A percentile compares a stretch with the other conserved stretches of the same genome.
phyloP scores from a whole-genome alignment of 1,139 yeast genomes.

The Waltiozyma sp. region DNA sequence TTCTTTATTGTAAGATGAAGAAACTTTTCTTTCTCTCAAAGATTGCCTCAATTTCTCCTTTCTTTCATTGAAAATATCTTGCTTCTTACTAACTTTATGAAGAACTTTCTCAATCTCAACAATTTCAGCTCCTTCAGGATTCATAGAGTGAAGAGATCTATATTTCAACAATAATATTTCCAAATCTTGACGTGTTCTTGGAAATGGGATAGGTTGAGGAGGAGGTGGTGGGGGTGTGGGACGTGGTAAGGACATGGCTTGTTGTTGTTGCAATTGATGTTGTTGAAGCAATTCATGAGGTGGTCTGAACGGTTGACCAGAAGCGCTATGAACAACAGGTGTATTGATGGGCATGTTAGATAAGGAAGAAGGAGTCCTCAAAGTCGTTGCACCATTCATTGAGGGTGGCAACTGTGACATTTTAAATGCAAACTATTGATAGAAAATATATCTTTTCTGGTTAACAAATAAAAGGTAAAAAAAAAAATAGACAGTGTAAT shows the following conservation, averaged over 20 bases:
- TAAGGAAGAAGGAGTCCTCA: too few species aligned
- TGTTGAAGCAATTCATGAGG: too few species aligned
- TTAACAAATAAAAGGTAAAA: too few species aligned
- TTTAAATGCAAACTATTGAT: too few species aligned
- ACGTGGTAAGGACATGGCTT: not conserved
- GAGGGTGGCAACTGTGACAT: too few species aligned
- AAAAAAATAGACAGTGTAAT: too few species aligned
- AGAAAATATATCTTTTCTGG: too few species aligned
- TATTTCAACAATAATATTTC: conserved; percentile 14
- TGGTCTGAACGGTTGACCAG: too few species aligned
- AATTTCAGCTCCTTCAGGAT: conserved; percentile 11
- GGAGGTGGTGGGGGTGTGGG: too few species aligned
- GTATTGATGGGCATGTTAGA: too few species aligned
- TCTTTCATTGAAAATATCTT: conserved; percentile 26
- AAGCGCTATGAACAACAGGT: too few species aligned
- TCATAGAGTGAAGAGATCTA: conserved; percentile 11
- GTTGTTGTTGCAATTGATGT: not conserved
- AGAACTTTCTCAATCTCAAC: conserved; percentile 25
- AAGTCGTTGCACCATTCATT: too few species aligned
- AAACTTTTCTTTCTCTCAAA: conserved; percentile 14
- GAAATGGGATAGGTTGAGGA: conserved; percentile 6
- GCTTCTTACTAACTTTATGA: conserved; percentile 23
- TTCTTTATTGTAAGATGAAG: conserved; percentile 31
- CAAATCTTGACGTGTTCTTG: conserved; percentile 13
- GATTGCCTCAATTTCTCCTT: conserved; percentile 19